Evolutionary conservation across 208 protist species (phyloP).

Genomic region (Balamuthia mandrillaris): DNA sequence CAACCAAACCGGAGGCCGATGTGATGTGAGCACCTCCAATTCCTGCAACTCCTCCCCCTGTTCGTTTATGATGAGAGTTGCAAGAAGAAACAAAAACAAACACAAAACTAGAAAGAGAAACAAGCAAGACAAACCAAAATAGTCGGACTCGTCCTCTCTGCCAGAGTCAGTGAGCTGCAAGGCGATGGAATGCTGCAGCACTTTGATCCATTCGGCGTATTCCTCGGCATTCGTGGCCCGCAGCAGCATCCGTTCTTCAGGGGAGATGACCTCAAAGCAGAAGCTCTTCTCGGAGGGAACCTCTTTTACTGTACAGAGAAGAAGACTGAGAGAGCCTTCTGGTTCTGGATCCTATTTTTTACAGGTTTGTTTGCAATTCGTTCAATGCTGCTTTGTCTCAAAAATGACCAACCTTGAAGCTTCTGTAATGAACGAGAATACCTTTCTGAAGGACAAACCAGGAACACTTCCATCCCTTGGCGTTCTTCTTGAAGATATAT

Average conservation of each 20-base stretch:
- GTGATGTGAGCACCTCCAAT: too few relatives aligned
- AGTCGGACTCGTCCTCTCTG: too few relatives aligned
- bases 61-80: too few relatives aligned
- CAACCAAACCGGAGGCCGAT: too few relatives aligned
- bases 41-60: too few relatives aligned
- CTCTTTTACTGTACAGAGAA: constrained; percentile 37
- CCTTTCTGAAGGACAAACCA: constrained; percentile 37
- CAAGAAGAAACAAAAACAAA: too few relatives aligned
- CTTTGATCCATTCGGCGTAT: not conserved
- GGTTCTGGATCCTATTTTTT: too few relatives aligned
- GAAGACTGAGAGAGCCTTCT: not conserved
- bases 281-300: constrained; percentile 19
- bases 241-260: not conserved
- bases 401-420: constrained; percentile 23
- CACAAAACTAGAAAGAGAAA: too few relatives aligned
- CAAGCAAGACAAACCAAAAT: constrained; percentile 15
- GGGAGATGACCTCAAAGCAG: constrained; percentile 26
- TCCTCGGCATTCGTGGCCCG: not conserved
- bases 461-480: constrained; percentile 27
- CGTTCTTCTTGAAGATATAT: constrained; percentile 28
- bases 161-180: not conserved
- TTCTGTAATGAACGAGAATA: constrained; percentile 17
- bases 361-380: too few relatives aligned
- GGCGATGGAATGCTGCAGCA: not conserved
- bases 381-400: too few relatives aligned